Base-by-base conservation (phyloP, 1,284 basidiomycete genomes). In the Trichosporon faecale region DNA sequence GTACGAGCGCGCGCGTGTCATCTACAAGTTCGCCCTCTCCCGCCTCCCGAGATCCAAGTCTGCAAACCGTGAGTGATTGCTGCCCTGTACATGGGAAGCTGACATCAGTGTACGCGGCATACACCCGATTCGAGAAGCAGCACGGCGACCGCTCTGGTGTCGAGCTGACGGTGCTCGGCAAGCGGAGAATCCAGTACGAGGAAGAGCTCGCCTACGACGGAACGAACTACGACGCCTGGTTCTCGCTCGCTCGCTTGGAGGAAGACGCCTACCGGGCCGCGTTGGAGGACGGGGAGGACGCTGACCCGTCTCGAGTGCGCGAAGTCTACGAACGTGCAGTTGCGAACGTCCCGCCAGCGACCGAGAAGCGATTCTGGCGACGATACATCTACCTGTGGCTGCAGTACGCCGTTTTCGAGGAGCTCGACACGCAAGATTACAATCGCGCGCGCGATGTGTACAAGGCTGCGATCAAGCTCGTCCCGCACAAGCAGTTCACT, bases 71-170 rank as follows among this genome's bases (percentile, higher is more conserved):
- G 66, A 70, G 81, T 79, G 3, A n/a, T 1, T 4, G n/a, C 23
- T 31, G 0, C 1, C 2, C 11, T 14, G 16, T 31, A n/a, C 12
- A 16, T 7, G 18, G 2, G 2, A 0, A 55, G 60, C 75, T 78
- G 70, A 76, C 65, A 6, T 16, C 70, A 79, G 73, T 78, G 88
- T 96, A 95, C 79, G 89, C 94, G 14, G 88, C 93, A 3, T 98
- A 97, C 80, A 97, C 95, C 23, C 94, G 93, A 79, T 98, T 99
- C 76, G 97, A 99, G 85, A 99, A 99, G 84, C 97, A 98, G 80
- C 95, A 96, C 77, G 96, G 97, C 31, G 91, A 91, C 37, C 89
- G 93, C 21, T 87, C 89, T 18, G 91, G 93, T 0, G 89, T 99
- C 25, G 96, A 98, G 81, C 88, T 91, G 31, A 99, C 96, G 2